Evolutionary conservation across 495 filamentous ascomycete species (phyloP).

Genomic region (Aspergillus biplanus): DNA sequence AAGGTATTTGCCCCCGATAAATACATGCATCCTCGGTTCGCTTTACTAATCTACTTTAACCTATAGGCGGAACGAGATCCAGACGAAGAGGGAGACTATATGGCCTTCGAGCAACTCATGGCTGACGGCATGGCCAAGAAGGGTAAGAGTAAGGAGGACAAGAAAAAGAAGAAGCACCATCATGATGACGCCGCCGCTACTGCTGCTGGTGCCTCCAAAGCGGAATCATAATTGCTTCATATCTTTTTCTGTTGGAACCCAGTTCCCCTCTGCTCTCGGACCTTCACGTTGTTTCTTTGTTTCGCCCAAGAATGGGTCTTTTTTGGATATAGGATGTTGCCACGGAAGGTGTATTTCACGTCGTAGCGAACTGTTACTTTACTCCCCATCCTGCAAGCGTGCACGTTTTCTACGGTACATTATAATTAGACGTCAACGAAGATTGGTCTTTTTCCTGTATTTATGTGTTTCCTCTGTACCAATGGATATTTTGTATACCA

Average conservation of each 20-base stretch:
- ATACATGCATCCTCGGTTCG: neutral
- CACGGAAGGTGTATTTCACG: conserved; percentile 11
- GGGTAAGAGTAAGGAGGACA: conserved; percentile 63
- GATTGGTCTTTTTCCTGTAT: conserved; percentile 11
- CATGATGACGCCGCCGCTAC: conserved; percentile 19
- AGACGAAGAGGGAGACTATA: conserved; percentile 97
- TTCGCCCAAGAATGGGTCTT: neutral
- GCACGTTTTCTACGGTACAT: conserved; percentile 6
- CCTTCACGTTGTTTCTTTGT: neutral
- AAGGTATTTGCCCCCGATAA: conserved; percentile 58
- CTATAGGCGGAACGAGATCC: conserved; percentile 82
- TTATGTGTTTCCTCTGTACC: conserved; percentile 9
- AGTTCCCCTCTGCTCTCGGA: neutral
- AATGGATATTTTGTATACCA: conserved; percentile 2
- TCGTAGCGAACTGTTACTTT: conserved; percentile 18
- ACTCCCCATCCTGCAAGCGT: conserved; percentile 1
- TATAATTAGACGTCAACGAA: conserved; percentile 8
- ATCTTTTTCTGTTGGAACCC: neutral
- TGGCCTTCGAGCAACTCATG: conserved; percentile 98
- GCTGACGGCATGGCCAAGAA: conserved; percentile 96
- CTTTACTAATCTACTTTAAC: conserved; percentile 12
- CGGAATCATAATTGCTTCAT: conserved; percentile 10
- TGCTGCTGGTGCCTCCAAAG: conserved; percentile 17
- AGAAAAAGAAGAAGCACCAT: conserved; percentile 65
- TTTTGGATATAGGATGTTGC: conserved; percentile 18